These are phyloP conservation scores for Hygrophoropsis aurantiaca DNA, from an alignment of 768 basidiomycete species.

Conservation along the genomic window DNA sequence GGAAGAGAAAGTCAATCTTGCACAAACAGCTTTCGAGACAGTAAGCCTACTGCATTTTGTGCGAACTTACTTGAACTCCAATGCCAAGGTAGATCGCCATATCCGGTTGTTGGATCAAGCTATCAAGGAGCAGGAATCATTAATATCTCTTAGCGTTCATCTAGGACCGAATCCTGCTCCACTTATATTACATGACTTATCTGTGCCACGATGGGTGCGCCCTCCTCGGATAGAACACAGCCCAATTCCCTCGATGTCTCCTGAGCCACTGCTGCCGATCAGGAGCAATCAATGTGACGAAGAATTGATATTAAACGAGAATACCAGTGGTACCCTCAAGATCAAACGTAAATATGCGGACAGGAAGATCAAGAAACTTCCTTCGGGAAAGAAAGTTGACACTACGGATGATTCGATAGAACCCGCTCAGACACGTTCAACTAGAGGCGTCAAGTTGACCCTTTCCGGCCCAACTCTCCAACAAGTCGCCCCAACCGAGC, in stretches of 20 bases:
- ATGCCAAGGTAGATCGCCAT: conserved; percentile 70
- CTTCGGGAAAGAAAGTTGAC: conserved; percentile 19
- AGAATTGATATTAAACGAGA: conserved; percentile 2
- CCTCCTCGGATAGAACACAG: conserved; percentile 43
- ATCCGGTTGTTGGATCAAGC: conserved; percentile 75
- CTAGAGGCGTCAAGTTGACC: conserved; percentile 32
- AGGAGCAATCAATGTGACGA: conserved; percentile 14
- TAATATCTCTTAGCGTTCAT: conserved; percentile 51
- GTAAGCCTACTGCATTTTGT: conserved; percentile 39
- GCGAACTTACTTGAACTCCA: conserved; percentile 5
- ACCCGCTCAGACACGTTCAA: conserved; percentile 13
- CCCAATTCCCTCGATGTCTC: conserved; percentile 37
- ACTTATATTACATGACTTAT: conserved; percentile 61
- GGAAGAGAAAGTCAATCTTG: conserved; percentile 78
- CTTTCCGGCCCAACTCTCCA: conserved; percentile 30
- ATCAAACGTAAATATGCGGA: conserved; percentile 8
- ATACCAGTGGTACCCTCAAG: neutral
- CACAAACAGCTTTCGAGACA: conserved; percentile 67
- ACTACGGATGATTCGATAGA: conserved; percentile 3
- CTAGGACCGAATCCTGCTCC: conserved; percentile 54
- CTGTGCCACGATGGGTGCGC: conserved; percentile 53
- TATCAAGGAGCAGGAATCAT: conserved; percentile 60
- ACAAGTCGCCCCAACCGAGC: conserved; percentile 43
- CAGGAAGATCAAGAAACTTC: conserved; percentile 23
- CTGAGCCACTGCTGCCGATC: conserved; percentile 23